Base-by-base conservation (phyloP, 768 basidiomycete genomes). In the Boletus subparvulus region DNA sequence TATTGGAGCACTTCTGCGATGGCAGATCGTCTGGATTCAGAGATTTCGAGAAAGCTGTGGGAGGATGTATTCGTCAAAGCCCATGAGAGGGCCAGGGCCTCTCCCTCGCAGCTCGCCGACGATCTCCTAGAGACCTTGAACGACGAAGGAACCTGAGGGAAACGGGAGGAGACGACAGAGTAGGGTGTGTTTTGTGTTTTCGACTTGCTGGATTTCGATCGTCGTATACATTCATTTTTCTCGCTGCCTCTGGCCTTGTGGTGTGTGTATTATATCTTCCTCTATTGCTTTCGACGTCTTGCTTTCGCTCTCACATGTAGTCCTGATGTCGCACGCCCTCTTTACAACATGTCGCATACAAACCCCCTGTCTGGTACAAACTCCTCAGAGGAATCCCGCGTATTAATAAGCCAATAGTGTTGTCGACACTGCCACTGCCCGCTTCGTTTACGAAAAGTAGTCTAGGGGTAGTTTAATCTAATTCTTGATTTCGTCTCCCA, bases 61-160 rank as follows among this genome's bases (percentile, higher is more conserved):
- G 54, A 62, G 19, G 61, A 63, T 10, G 64, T 65, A 36, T 65
- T 62, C 17, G 54, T 65, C 8, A 62, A 59, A n/a, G 56, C 64
- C 1, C 46, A 46, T 14, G 46, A 50, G 36, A 40, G 61, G 28
- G 32, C 37, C 10, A 35, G 16, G 39, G 21, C 35, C 1, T 6
- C 21, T 36, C 14, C 28, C 52, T 47, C 44, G 3, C 24, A 28
- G 11, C 17, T 41, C 13, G 9, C 32, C 6, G 19, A 47, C 6
- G 36, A 32, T 24, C 36, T 28, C 28, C 3, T 11, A 26, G 52
- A 28, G 7, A 28, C 19, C 28, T 24, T 51, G 28, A 39, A 21
- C 16, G 19, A 32, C 47, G 32, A 24, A 6, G 26, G 26, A 16
- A 21, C 6, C 9, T 24, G 19, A 19, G n/a, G 26, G 12, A 12